These are phyloP conservation scores for Alternaria ventricosa DNA, from an alignment of 2,329 filamentous ascomycete species.

Conservation along the genomic window DNA sequence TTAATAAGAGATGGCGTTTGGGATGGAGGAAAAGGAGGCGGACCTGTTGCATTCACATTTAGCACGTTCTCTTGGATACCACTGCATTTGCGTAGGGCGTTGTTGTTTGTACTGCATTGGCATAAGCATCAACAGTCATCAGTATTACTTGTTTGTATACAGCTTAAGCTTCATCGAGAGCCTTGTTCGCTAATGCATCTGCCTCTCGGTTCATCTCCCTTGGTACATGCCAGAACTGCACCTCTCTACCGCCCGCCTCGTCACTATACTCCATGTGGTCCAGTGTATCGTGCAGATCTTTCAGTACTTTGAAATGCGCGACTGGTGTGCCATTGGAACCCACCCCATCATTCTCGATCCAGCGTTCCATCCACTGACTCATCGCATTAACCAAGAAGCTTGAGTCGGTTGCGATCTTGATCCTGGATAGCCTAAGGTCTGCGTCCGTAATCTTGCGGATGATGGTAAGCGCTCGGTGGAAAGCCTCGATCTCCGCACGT, in stretches of 20 bases:
- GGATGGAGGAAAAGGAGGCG: not conserved
- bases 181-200: slow-evolving; percentile 24
- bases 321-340: slow-evolving; percentile 29
- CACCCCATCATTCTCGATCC: slow-evolving; percentile 39
- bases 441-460: slow-evolving; percentile 7
- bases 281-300: slow-evolving; percentile 21
- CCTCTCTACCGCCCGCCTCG: slow-evolving; percentile 8
- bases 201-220: slow-evolving; percentile 25
- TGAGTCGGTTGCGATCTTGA: slow-evolving; percentile 39
- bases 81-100: slow-evolving; percentile 16
- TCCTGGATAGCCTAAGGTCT: not conserved
- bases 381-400: slow-evolving; percentile 44
- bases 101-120: slow-evolving; percentile 6
- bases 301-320: slow-evolving; percentile 30
- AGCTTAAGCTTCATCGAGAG: slow-evolving; percentile 47
- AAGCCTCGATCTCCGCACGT: slow-evolving; percentile 17
- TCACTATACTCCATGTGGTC: slow-evolving; percentile 18
- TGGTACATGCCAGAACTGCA: slow-evolving; percentile 38
- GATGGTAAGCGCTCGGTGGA: slow-evolving; percentile 8
- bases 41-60: slow-evolving; percentile 18
- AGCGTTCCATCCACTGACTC: slow-evolving; percentile 40
- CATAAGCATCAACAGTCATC: not conserved
- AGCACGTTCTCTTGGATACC: slow-evolving; percentile 25
- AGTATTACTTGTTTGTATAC: not conserved
- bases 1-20: slow-evolving; percentile 2